These are phyloP conservation scores for Pseudogymnoascus sp. DNA, from an alignment of 2,329 filamentous ascomycete genomes.

Conservation along the genomic window DNA sequence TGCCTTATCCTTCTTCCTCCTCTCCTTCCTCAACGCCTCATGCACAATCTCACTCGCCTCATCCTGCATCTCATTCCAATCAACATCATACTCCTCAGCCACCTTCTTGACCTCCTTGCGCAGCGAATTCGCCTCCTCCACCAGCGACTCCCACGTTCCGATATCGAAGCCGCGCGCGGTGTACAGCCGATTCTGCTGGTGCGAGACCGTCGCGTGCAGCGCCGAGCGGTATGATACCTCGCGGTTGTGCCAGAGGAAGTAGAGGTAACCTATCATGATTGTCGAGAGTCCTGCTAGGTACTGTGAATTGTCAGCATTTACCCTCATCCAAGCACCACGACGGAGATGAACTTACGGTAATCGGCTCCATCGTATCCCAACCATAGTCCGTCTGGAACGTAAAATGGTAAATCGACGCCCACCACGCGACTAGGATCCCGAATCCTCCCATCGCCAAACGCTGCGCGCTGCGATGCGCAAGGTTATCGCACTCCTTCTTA, in stretches of 20 bases:
- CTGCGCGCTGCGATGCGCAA: slow-evolving; percentile 72
- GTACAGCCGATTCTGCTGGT: slow-evolving; percentile 71
- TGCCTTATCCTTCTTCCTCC: slow-evolving; percentile 31
- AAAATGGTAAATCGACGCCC: slow-evolving; percentile 66
- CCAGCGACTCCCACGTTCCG: slow-evolving; percentile 66
- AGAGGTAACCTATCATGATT: slow-evolving; percentile 83
- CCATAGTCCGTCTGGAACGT: slow-evolving; percentile 68
- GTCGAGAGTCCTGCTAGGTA: slow-evolving; percentile 82
- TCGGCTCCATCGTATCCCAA: slow-evolving; percentile 86
- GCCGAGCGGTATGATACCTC: slow-evolving; percentile 83
- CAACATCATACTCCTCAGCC: slow-evolving; percentile 81
- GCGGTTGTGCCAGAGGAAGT: slow-evolving; percentile 88
- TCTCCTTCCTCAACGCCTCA: slow-evolving; percentile 49
- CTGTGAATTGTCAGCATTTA: slow-evolving; percentile 13
- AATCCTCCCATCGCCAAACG: slow-evolving; percentile 75
- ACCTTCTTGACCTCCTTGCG: slow-evolving; percentile 72
- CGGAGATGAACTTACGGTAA: slow-evolving; percentile 46
- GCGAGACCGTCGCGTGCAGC: slow-evolving; percentile 77
- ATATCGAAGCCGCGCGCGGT: slow-evolving; percentile 68
- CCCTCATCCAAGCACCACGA: neutral
- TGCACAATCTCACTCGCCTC: slow-evolving; percentile 61
- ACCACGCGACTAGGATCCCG: slow-evolving; percentile 66
- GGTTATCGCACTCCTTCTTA: slow-evolving; percentile 72
- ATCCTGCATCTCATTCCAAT: slow-evolving; percentile 74
- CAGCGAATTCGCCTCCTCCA: slow-evolving; percentile 72